Evolutionary conservation across 2,329 filamentous ascomycete genomes (phyloP), one percentile per base, ranked within the genome.

Genomic region (Diplodia seriata): DNA sequence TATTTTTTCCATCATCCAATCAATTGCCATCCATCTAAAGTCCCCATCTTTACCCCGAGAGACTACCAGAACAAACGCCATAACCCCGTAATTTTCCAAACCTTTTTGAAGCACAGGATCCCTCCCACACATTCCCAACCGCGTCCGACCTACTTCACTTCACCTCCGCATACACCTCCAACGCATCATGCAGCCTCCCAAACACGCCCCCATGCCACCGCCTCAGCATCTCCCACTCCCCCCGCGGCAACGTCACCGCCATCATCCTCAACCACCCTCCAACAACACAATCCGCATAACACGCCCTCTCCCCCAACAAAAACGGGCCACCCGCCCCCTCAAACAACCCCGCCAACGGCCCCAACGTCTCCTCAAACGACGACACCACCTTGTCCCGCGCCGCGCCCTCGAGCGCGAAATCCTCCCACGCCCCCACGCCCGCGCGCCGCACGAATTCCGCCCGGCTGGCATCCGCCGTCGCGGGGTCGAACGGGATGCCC

Each of bases 251-350:
- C 31, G 77, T 79, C 15, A 50, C 73, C 4, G 71, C 69, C 65
- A 82, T 71, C 81, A 86, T 84, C 6, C 79, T 77, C 73, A 88
- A 67, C 86, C 86, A 89, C 0, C 77, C 85, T 1, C 85, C 86
- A 0, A 89, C 81, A 40, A 88, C 85, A 0, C 87, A 72, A 71
- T 89, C 87, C 1, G 85, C 85, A 77, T 88, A 87, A 54, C 72
- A 82, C 0, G 80, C 78, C 72, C 70, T 72, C 1, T 70, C 57
- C 0, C 85, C 85, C 1, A 85, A 76, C 1, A 88, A 29, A 59
- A 84, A 88, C 0, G 84, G 83, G 7, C 85, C 85, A 14, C 69
- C 75, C 0, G 70, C 79, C 7, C 73, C 64, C 53, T 18, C 33
- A 36, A 82, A 87, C 2, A 84, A 67, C 69, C 73, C 76, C 0